Base-by-base conservation (phyloP, 108 stramenopile genomes). In the Epipyxis sp. region DNA sequence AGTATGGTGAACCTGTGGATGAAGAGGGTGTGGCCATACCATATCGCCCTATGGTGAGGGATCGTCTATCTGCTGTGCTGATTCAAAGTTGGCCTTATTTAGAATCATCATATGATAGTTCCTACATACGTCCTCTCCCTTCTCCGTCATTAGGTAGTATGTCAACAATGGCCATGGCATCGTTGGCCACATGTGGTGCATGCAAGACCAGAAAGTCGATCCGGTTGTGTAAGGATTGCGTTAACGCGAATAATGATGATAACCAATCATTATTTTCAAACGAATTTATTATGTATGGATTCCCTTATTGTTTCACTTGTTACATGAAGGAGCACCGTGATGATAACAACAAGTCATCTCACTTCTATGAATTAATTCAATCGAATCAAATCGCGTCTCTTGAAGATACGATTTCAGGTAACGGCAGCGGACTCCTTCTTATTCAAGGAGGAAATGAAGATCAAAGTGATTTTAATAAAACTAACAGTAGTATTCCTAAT, bases 41-140 rank as follows among this genome's bases (percentile, higher is more conserved):
- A 0, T 84, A 74, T 78, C 83, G 83, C 6, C 83, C 83, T 30
- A 76, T 84, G 78, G 34, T 84, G 0, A 81, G 83, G n/a, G 80
- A 84, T 59, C 59, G 35, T 1, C 27, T 43, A 29, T 76, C 83
- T 0, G 83, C 78, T 1, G 40, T 42, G 32, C 16, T 84, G 72
- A 46, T 84, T 10, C 83, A 82, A 30, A 79, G 81, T 44, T 84
- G 83, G 83, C 83, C 83, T 2, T 77, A 78, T 42, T 81, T 84
- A 57, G 81, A 82, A 40, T 3, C 20, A 27, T 32, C 62, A 65
- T 37, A 16, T 65, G n/a, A n/a, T n/a, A n/a, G n/a, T 39, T 6
- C 62, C 16, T 6, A 16, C 62, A 67, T 67, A 16, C 16, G 35
- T 20, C 6, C 62, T 67, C 35, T 67, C 16, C 39, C 35, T 40